Percentiles rank a stretch among this genome's conserved stretches.
Conservation (phyloP, 2,329 filamentous ascomycete genomes). For the Tolypocladium endophyticum region DNA sequence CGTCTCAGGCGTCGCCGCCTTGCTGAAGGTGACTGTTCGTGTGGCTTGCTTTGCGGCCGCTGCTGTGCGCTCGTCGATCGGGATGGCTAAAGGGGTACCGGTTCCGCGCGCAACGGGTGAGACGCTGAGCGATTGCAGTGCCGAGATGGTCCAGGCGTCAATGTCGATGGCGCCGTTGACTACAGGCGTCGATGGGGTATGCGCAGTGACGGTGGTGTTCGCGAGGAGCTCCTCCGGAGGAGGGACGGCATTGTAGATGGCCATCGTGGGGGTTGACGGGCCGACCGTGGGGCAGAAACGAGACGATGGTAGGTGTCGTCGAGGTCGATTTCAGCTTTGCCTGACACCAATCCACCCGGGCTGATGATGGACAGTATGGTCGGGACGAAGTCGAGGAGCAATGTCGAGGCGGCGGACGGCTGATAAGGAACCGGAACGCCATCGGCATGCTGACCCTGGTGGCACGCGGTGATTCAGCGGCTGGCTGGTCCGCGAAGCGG, state of each 20-base stretch:
- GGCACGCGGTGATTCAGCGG: constrained; percentile 13
- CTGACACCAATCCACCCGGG: neutral
- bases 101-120: constrained; percentile 47
- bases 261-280: constrained; percentile 22
- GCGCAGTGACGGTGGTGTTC: constrained; percentile 7
- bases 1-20: constrained; percentile 15
- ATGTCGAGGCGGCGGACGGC: neutral
- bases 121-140: constrained; percentile 44
- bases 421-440: neutral
- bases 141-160: constrained; percentile 55
- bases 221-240: constrained; percentile 26
- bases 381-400: neutral
- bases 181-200: constrained; percentile 13
- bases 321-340: neutral
- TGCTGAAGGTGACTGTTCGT: constrained; percentile 10
- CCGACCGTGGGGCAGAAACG: neutral
- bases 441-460: neutral
- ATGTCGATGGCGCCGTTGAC: constrained; percentile 38
- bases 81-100: constrained; percentile 59
- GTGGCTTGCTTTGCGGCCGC: constrained; percentile 1
- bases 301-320: neutral
- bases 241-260: constrained; percentile 42
- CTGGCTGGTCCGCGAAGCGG: neutral
- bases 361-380: neutral
- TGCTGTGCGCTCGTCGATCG: constrained; percentile 49